A percentile compares a stretch with the other conserved stretches of the same genome.
These are phyloP conservation scores for Coemansia sp. DNA, from an alignment of 192 early-diverging fungal genomes.

Conservation along the genomic window DNA sequence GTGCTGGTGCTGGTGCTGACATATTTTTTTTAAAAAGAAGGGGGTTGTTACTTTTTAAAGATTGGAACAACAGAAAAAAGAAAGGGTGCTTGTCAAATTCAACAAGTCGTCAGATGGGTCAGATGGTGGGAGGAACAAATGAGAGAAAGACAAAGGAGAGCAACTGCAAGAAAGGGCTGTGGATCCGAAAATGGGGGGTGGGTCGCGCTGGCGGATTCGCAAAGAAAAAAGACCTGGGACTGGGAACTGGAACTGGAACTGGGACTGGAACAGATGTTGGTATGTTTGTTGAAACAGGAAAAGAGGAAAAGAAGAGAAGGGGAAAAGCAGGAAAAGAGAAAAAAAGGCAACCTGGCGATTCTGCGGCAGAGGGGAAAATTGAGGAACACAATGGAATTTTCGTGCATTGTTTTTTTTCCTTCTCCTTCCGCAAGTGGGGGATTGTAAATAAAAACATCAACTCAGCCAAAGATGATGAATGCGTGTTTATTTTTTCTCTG, in stretches of 20 bases:
- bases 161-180: neutral
- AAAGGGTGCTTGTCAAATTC: neutral
- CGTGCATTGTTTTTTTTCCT: neutral
- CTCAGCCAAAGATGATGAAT: too few species aligned
- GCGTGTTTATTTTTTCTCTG: too few species aligned
- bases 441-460: too few species aligned
- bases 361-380: too few species aligned
- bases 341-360: neutral
- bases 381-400: neutral
- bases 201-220: neutral
- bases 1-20: constrained; percentile 11
- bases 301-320: neutral
- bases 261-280: constrained; percentile 1
- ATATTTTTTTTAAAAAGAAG: constrained; percentile 14
- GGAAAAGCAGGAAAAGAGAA: constrained; percentile 7
- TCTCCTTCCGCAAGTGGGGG: too few species aligned
- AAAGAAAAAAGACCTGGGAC: neutral
- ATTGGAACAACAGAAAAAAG: neutral
- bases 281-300: constrained; percentile 4
- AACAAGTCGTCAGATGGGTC: too few species aligned
- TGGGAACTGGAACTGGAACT: neutral
- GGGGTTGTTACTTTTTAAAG: neutral
- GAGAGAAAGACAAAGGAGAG: neutral
- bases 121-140: too few species aligned
- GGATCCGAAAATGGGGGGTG: too few species aligned